phyloP scores from a whole-genome alignment of 208 protist genomes.

The Vickermania ingenoplastis region DNA sequence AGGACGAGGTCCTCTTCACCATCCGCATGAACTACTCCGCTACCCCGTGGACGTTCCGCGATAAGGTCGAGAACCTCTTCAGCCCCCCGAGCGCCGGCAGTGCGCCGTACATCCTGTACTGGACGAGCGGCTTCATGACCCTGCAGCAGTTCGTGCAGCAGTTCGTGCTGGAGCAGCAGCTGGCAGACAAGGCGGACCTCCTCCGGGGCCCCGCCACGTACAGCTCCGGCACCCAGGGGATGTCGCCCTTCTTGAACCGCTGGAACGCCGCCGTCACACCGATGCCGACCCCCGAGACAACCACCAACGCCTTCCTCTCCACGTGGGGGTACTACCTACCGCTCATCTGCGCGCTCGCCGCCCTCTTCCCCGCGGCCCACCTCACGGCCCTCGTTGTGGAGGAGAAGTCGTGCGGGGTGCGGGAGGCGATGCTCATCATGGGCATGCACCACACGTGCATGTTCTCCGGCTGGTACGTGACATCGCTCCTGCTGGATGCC shows the following conservation, averaged over 20 bases:
- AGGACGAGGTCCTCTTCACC: too few species aligned
- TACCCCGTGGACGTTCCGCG: constrained; percentile 45
- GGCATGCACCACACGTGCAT: constrained; percentile 62
- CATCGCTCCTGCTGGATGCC: constrained; percentile 43
- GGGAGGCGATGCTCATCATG: constrained; percentile 87
- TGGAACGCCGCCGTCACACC: constrained; percentile 29
- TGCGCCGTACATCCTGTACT: constrained; percentile 53
- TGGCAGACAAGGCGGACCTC: constrained; percentile 3
- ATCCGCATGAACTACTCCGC: constrained; percentile 87
- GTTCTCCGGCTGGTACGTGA: constrained; percentile 60
- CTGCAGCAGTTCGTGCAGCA: too few species aligned
- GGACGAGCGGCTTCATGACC: constrained; percentile 71
- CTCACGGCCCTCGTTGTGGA: constrained; percentile 60
- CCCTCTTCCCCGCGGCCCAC: constrained; percentile 56
- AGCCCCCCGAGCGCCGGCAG: too few species aligned
- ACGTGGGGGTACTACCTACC: constrained; percentile 64
- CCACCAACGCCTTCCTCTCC: constrained; percentile 41
- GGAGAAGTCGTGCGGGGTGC: constrained; percentile 71
- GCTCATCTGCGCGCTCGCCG: constrained; percentile 59
- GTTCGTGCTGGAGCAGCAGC: constrained; percentile 29
- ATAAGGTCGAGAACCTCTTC: constrained; percentile 25
- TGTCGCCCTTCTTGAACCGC: constrained; percentile 25
- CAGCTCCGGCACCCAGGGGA: constrained; percentile 6
- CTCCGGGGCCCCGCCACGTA: too few species aligned
- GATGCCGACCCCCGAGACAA: constrained; percentile 41